Percentiles rank a stretch among this genome's conserved stretches.
Evolutionary conservation across 805 yeast species (phyloP).

Genomic region (Hanseniaspora clermontiae): DNA sequence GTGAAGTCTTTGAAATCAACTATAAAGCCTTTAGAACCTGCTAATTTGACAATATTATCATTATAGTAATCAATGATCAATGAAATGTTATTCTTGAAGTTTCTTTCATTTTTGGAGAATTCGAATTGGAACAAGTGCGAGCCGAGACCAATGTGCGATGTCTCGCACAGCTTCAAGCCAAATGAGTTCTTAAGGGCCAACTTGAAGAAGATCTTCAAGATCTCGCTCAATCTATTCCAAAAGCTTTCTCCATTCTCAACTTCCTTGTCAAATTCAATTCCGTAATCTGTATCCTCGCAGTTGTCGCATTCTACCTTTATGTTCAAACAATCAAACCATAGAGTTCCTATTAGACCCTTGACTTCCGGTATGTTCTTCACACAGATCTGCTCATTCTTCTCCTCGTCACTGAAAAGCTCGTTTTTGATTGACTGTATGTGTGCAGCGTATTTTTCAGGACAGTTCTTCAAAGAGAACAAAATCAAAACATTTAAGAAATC

Average conservation of each 20-base stretch:
- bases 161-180: conserved; percentile 9
- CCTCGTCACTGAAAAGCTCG: conserved; percentile 31
- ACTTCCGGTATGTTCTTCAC: conserved; percentile 46
- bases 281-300: conserved; percentile 40
- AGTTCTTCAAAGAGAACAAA: conserved; percentile 23
- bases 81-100: conserved; percentile 10
- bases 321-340: conserved; percentile 51
- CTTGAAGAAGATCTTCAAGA: conserved; percentile 24
- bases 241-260: conserved; percentile 27
- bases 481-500: conserved; percentile 51
- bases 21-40: conserved; percentile 24
- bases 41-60: conserved; percentile 25
- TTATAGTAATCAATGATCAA: conserved; percentile 19
- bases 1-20: conserved; percentile 25
- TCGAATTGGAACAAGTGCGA: conserved; percentile 11
- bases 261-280: conserved; percentile 34
- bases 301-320: conserved; percentile 5
- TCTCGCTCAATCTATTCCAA: conserved; percentile 26
- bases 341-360: conserved; percentile 76
- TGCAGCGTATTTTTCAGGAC: conserved; percentile 22
- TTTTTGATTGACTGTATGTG: conserved; percentile 42
- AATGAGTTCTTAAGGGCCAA: conserved; percentile 19
- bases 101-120: conserved; percentile 9
- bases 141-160: conserved; percentile 11
- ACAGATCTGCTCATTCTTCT: not conserved